These are phyloP conservation scores for Abrus pulchellus DNA, from an alignment of 306 rosid species.

Conservation along the genomic window DNA sequence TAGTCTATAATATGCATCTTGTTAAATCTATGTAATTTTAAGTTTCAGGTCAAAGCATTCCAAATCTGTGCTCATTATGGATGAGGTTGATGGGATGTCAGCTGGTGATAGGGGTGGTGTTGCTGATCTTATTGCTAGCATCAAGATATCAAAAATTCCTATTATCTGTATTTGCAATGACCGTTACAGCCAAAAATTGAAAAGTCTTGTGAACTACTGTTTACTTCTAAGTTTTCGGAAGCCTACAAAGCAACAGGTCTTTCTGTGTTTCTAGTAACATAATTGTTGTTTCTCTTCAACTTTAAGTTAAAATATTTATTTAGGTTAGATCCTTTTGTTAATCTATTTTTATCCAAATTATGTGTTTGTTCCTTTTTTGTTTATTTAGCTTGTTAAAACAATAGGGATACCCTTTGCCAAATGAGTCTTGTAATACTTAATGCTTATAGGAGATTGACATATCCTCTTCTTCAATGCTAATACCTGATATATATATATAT, in stretches of 20 bases:
- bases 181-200: slow-evolving; percentile 96
- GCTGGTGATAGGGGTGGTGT: slow-evolving; percentile 99
- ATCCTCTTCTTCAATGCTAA: neutral
- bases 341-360: slow-evolving; percentile 7
- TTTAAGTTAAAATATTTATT: slow-evolving; percentile 2
- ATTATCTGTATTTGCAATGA: slow-evolving; percentile 98
- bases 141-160: slow-evolving; percentile 93
- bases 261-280: slow-evolving; percentile 12
- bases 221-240: slow-evolving; percentile 87
- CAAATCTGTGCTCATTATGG: slow-evolving; percentile 95
- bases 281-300: slow-evolving; percentile 24
- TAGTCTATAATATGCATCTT: slow-evolving; percentile 32
- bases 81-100: slow-evolving; percentile 99
- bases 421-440: slow-evolving; percentile 8
- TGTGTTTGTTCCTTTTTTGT: slow-evolving; percentile 35
- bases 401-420: slow-evolving; percentile 2
- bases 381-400: slow-evolving; percentile 28
- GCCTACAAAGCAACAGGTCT: slow-evolving; percentile 97
- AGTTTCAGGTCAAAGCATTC: slow-evolving; percentile 74
- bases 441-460: slow-evolving; percentile 27
- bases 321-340: slow-evolving; percentile 32
- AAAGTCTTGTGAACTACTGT: slow-evolving; percentile 96
- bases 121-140: slow-evolving; percentile 94
- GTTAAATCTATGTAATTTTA: slow-evolving; percentile 40
- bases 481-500: neutral